Percentiles rank a stretch among this genome's conserved stretches.
Conservation (phyloP, 2,329 filamentous ascomycete species). For the Akanthomyces dipterigenus region DNA sequence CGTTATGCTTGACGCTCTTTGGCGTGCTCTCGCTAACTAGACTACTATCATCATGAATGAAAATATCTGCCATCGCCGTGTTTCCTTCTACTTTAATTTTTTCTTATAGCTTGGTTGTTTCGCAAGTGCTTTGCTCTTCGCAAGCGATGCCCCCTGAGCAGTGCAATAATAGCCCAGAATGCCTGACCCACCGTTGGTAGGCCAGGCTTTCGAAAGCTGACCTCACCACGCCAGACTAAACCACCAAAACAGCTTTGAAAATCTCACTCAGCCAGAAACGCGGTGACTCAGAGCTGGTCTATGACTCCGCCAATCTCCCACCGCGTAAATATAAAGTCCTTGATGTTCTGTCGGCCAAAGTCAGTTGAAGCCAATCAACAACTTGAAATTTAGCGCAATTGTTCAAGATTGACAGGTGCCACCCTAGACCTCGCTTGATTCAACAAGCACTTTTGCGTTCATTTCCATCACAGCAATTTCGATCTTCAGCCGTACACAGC, state of each 20-base stretch:
- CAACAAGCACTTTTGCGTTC: conserved; percentile 1
- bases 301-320: neutral
- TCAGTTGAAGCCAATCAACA: neutral
- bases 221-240: neutral
- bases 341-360: conserved; percentile 1
- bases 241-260: neutral
- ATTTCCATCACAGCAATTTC: neutral
- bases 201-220: neutral
- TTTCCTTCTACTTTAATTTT: no score
- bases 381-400: neutral
- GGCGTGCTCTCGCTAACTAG: no score
- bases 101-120: neutral
- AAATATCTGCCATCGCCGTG: no score
- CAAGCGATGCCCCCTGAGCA: no score
- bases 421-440: conserved; percentile 3
- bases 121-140: neutral
- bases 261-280: neutral
- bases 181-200: neutral
- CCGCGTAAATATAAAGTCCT: neutral
- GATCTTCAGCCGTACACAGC: neutral
- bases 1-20: neutral
- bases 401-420: neutral
- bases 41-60: no score
- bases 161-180: neutral
- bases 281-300: neutral